phyloP scores from a whole-genome alignment of 306 rosid genomes.

The Dryas drummondii region DNA sequence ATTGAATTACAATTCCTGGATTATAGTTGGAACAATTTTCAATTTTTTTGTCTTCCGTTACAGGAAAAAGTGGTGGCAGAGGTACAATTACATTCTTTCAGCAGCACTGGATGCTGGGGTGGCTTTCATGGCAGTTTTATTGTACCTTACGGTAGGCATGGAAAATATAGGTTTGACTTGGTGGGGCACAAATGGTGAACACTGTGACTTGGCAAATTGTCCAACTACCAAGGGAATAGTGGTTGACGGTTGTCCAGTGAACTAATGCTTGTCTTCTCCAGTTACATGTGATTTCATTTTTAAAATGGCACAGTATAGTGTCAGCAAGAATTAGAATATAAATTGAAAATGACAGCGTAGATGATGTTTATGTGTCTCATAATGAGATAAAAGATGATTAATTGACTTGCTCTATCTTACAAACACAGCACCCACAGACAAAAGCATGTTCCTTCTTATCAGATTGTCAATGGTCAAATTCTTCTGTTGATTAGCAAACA shows the following conservation, averaged over 20 bases:
- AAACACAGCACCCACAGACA: not conserved
- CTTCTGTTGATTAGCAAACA: not conserved
- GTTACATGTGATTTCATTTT: not conserved
- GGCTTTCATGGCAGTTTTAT: slow-evolving; percentile 74
- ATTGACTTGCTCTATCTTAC: not conserved
- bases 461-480: no score
- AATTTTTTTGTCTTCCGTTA: slow-evolving; percentile 76
- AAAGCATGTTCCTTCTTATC: not conserved
- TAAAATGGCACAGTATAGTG: not conserved
- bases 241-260: slow-evolving; percentile 51
- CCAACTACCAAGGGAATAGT: slow-evolving; percentile 70
- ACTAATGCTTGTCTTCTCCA: slow-evolving; percentile 14
- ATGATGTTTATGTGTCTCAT: not conserved
- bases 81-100: slow-evolving; percentile 78
- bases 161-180: slow-evolving; percentile 50
- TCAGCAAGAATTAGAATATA: slow-evolving; percentile 9
- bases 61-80: slow-evolving; percentile 87
- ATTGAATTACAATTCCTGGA: slow-evolving; percentile 80
- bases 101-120: slow-evolving; percentile 86
- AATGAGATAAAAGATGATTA: not conserved
- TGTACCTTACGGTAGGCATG: slow-evolving; percentile 56
- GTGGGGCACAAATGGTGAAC: slow-evolving; percentile 82
- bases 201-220: slow-evolving; percentile 62
- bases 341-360: not conserved
- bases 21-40: slow-evolving; percentile 64